phyloP scores from a whole-genome alignment of 495 filamentous ascomycete species.

The Clavariopsis aquatica region DNA sequence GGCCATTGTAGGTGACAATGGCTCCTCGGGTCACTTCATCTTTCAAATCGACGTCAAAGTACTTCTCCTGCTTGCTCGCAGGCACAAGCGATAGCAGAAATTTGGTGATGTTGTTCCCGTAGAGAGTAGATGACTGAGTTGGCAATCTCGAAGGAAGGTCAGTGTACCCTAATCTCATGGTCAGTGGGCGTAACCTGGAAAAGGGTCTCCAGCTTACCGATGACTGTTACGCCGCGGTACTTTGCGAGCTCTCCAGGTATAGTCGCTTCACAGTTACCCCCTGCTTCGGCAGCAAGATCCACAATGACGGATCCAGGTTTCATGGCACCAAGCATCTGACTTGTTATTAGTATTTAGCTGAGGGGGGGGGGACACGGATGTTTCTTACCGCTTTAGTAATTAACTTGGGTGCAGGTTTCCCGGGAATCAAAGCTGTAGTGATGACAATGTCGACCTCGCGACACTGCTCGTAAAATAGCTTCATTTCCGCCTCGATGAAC shows the following conservation, averaged over 20 bases:
- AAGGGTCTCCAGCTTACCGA: conserved; percentile 57
- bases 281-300: conserved; percentile 77
- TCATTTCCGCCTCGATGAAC: conserved; percentile 86
- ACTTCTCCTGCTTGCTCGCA: conserved; percentile 65
- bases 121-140: conserved; percentile 78
- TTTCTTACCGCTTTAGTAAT: conserved; percentile 55
- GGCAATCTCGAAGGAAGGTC: conserved; percentile 77
- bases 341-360: background rate
- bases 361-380: background rate
- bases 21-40: conserved; percentile 80
- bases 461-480: conserved; percentile 77
- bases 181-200: background rate
- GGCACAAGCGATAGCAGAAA: conserved; percentile 76
- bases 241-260: conserved; percentile 64
- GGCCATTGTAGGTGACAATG: conserved; percentile 72
- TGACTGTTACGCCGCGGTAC: conserved; percentile 75
- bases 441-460: conserved; percentile 84
- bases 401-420: conserved; percentile 71
- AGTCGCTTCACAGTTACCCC: conserved; percentile 78
- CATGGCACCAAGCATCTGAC: conserved; percentile 74
- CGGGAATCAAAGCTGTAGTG: conserved; percentile 80
- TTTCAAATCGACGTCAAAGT: conserved; percentile 70
- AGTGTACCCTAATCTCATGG: conserved; percentile 61
- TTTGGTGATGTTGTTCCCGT: conserved; percentile 86
- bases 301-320: conserved; percentile 80